These are phyloP conservation scores for Dactylellina haptotyla DNA, from an alignment of 2,329 filamentous ascomycete species.

Conservation along the genomic window DNA sequence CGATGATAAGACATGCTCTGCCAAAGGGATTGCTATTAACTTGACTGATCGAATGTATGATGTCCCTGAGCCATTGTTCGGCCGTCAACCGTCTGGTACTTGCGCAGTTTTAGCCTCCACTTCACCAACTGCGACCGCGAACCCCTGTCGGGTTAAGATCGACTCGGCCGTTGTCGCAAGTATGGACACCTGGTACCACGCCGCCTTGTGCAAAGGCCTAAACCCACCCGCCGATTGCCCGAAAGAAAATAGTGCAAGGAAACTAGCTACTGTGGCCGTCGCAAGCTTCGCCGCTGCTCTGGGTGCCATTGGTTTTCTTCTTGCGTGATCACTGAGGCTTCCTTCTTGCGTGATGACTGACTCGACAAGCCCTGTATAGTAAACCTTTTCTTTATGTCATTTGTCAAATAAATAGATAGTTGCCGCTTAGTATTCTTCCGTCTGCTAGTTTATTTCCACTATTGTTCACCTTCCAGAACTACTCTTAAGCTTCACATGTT, in stretches of 20 bases:
- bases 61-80: background rate
- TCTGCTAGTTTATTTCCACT: background rate
- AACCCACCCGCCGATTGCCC: constrained; percentile 54
- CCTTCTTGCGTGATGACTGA: no score
- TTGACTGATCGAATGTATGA: constrained; percentile 2
- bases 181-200: constrained; percentile 42
- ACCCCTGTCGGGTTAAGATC: constrained; percentile 55
- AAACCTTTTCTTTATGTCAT: background rate
- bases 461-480: background rate
- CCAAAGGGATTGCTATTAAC: constrained; percentile 1
- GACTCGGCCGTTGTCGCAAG: constrained; percentile 53
- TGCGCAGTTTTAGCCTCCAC: constrained; percentile 11
- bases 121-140: constrained; percentile 39
- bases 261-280: constrained; percentile 36
- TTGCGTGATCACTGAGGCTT: constrained; percentile 49
- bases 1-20: constrained; percentile 3
- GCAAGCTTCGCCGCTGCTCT: constrained; percentile 27
- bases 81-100: background rate
- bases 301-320: constrained; percentile 31
- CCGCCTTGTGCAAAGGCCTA: constrained; percentile 11
- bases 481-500: background rate
- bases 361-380: no score
- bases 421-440: background rate
- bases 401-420: background rate
- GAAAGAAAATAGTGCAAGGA: constrained; percentile 24